Evolutionary conservation across 148 eudicot species (phyloP).

Genomic region (Rhododendron simsii): DNA sequence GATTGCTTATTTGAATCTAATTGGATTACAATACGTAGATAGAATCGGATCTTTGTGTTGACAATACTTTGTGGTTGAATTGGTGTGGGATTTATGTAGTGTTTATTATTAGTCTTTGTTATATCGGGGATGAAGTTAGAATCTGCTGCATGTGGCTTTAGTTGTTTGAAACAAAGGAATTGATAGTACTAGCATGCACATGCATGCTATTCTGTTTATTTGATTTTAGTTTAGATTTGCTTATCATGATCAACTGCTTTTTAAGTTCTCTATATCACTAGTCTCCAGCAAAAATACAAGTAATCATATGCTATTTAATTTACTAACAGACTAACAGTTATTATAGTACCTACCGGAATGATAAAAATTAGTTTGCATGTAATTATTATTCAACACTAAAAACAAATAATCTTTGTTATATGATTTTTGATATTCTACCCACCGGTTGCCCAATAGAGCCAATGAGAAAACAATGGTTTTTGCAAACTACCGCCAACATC

Average conservation of each 20-base stretch:
- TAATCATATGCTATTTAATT: no score
- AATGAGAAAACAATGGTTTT: no score
- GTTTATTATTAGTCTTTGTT: neutral
- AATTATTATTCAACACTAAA: no score
- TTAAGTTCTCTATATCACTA: neutral
- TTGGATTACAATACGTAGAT: neutral
- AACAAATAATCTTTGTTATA: no score
- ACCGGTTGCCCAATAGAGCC: no score
- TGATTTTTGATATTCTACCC: no score
- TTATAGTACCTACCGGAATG: no score
- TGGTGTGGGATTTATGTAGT: neutral
- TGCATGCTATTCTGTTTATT: neutral
- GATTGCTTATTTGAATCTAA: neutral
- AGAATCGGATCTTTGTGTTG: neutral
- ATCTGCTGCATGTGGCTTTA: conserved; percentile 1
- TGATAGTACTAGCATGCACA: neutral
- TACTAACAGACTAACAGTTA: no score
- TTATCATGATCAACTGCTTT: neutral
- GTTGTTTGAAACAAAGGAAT: neutral
- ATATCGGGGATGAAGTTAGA: neutral
- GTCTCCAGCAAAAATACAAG: no score
- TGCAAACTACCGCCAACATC: no score
- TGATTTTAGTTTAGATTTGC: neutral
- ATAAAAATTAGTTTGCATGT: no score
- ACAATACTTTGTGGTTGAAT: neutral